Evolutionary conservation across 2,329 filamentous ascomycete genomes (phyloP).

Genomic region (Reticulascus tulasneorum): DNA sequence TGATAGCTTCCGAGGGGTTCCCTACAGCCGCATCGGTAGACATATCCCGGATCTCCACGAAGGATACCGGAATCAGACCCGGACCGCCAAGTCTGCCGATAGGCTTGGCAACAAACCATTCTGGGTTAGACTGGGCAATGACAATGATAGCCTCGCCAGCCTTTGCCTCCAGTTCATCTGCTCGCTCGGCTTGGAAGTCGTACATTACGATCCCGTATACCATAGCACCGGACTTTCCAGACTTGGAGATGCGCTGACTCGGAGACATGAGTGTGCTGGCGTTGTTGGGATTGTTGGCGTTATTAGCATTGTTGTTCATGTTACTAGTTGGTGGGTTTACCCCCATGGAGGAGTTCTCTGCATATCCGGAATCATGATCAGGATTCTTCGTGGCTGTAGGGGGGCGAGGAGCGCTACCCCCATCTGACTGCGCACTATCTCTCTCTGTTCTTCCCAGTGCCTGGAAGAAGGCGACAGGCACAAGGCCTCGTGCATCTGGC

Average conservation of each 20-base stretch:
- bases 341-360: conserved; percentile 43
- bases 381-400: conserved; percentile 51
- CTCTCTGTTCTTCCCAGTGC: conserved; percentile 86
- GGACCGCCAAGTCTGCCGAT: conserved; percentile 94
- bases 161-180: conserved; percentile 95
- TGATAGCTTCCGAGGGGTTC: conserved; percentile 81
- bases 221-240: conserved; percentile 67
- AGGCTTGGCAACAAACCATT: conserved; percentile 99
- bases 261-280: conserved; percentile 17
- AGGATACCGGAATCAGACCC: conserved; percentile 91
- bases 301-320: no score
- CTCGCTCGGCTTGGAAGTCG: conserved; percentile 89
- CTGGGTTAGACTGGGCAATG: conserved; percentile 95
- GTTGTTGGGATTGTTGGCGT: conserved; percentile 19
- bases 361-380: conserved; percentile 90
- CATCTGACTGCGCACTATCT: conserved; percentile 73
- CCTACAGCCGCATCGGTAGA: conserved; percentile 75
- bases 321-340: conserved; percentile 22
- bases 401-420: conserved; percentile 39
- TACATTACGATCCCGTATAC: conserved; percentile 97
- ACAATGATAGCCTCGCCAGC: conserved; percentile 96
- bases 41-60: conserved; percentile 96
- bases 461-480: conserved; percentile 93
- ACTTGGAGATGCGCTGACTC: conserved; percentile 47
- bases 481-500: conserved; percentile 81